Conservation (phyloP, 495 filamentous ascomycete genomes). For the Penicillium silybi region DNA sequence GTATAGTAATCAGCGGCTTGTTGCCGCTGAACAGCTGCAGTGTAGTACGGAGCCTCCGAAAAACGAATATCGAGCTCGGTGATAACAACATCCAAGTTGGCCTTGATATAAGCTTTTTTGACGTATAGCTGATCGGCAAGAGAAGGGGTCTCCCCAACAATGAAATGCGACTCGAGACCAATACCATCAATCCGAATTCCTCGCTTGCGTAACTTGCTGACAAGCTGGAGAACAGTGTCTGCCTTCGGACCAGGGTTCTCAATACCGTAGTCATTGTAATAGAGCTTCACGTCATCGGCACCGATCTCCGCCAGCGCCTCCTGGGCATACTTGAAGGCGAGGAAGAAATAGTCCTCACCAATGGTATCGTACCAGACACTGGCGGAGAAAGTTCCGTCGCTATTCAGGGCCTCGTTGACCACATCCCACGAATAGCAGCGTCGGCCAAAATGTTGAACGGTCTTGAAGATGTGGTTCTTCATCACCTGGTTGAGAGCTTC, state of each 20-base stretch:
- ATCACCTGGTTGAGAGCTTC: constrained; percentile 41
- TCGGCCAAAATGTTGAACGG: constrained; percentile 43
- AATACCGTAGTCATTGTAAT: constrained; percentile 66
- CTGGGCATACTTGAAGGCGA: constrained; percentile 46
- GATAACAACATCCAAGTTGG: constrained; percentile 55
- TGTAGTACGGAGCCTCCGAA: constrained; percentile 23
- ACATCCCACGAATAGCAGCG: constrained; percentile 49
- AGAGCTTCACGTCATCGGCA: constrained; percentile 49
- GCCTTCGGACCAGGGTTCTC: constrained; percentile 52
- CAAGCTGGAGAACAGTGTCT: constrained; percentile 39
- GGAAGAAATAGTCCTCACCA: constrained; percentile 23
- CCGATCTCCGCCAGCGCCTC: constrained; percentile 17
- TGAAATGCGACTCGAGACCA: constrained; percentile 57
- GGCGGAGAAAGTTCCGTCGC: constrained; percentile 34
- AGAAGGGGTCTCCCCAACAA: constrained; percentile 46
- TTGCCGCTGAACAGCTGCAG: constrained; percentile 35
- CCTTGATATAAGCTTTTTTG: constrained; percentile 41
- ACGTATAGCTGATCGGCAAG: constrained; percentile 32
- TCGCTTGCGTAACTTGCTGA: constrained; percentile 41
- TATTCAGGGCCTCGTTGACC: constrained; percentile 50
- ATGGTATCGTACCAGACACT: constrained; percentile 24
- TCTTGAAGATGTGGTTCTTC: constrained; percentile 40
- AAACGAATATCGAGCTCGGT: constrained; percentile 61
- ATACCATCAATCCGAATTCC: constrained; percentile 57
- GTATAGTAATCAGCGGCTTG: constrained; percentile 53